Conservation (phyloP, 768 basidiomycete species). For the Pulveroboletus ravenelii region DNA sequence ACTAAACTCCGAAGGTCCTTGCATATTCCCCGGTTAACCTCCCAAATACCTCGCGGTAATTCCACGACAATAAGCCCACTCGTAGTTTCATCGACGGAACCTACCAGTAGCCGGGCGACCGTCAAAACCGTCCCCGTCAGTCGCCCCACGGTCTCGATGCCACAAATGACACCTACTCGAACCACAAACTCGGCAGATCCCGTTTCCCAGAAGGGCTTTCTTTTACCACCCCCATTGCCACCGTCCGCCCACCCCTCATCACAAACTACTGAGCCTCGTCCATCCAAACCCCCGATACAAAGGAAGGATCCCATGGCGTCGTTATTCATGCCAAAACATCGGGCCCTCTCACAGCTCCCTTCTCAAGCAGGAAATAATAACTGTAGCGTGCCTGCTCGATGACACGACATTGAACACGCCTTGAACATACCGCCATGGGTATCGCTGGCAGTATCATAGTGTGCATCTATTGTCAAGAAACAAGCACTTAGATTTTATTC, state of each 20-base stretch:
- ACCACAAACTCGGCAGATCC: conserved; percentile 8
- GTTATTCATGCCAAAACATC: conserved; percentile 73
- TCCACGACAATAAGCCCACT: conserved; percentile 32
- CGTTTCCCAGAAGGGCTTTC: conserved; percentile 20
- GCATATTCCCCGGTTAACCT: conserved; percentile 48
- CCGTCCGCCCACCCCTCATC: conserved; percentile 12
- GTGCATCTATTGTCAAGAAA: conserved; percentile 6
- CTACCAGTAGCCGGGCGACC: conserved; percentile 40
- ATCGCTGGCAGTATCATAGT: background rate
- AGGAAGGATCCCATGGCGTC: conserved; percentile 63
- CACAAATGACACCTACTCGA: conserved; percentile 25
- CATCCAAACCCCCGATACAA: conserved; percentile 35
- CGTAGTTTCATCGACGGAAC: conserved; percentile 27
- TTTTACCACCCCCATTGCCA: conserved; percentile 26
- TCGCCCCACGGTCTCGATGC: conserved; percentile 25
- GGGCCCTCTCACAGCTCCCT: conserved; percentile 53
- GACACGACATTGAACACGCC: conserved; percentile 1
- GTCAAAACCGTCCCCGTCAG: conserved; percentile 46
- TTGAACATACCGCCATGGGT: background rate
- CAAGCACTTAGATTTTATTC: conserved; percentile 2
- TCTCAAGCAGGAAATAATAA: conserved; percentile 26
- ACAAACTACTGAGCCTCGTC: conserved; percentile 25
- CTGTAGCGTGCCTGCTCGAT: conserved; percentile 21
- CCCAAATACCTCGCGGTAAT: conserved; percentile 48
- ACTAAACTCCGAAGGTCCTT: conserved; percentile 62